Percentiles rank a stretch among this genome's conserved stretches.
Evolutionary conservation across 305 asterid genomes (phyloP).

Genomic region (Rubia peregrina): DNA sequence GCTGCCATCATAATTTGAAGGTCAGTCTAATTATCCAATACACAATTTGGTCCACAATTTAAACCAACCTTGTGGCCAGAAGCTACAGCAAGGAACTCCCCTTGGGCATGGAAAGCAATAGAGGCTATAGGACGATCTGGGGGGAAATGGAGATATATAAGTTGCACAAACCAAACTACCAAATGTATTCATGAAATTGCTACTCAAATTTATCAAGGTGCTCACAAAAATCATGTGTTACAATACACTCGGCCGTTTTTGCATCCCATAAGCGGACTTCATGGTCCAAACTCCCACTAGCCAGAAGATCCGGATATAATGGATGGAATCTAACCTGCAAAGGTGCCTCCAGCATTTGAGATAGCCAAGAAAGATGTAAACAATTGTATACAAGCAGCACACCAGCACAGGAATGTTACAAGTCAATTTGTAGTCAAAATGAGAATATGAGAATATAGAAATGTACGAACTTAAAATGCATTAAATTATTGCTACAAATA

Average conservation of each 20-base stretch:
- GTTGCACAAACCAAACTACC: constrained; percentile 16
- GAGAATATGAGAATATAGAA: background rate
- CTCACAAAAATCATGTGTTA: constrained; percentile 90
- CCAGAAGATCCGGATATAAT: constrained; percentile 68
- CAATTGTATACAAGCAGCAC: constrained; percentile 11
- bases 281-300: constrained; percentile 98
- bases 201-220: constrained; percentile 17
- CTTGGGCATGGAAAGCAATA: constrained; percentile 95
- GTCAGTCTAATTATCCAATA: constrained; percentile 22
- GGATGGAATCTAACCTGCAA: constrained; percentile 97
- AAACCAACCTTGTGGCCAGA: constrained; percentile 98
- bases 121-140: constrained; percentile 98
- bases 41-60: constrained; percentile 21
- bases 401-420: background rate
- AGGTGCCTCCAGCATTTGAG: constrained; percentile 25
- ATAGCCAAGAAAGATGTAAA: constrained; percentile 18
- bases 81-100: constrained; percentile 93
- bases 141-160: constrained; percentile 18
- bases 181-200: constrained; percentile 1
- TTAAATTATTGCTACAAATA: background rate
- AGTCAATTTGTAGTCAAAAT: too few species aligned
- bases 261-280: constrained; percentile 96
- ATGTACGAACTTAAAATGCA: background rate
- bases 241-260: constrained; percentile 72
- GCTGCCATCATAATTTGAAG: constrained; percentile 48